phyloP scores from a whole-genome alignment of 768 basidiomycete genomes.

The Rhizopogon vinicolor region DNA sequence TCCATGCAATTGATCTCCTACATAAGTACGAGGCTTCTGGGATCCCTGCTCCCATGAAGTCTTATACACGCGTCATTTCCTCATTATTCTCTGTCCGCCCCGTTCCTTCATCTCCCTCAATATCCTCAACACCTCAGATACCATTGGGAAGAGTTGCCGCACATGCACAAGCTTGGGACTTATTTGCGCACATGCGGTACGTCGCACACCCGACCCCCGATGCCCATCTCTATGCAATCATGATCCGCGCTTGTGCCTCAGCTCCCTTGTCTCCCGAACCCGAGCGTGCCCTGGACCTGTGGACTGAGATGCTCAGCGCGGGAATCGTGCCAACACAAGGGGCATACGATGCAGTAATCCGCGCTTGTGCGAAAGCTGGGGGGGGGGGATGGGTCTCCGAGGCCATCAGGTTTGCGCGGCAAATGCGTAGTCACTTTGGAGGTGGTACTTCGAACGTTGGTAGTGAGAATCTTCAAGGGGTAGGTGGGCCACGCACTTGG shows the following conservation, averaged over 20 bases:
- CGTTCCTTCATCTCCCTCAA: conserved; percentile 14
- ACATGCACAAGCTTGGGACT: conserved; percentile 85
- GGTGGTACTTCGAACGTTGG: conserved; percentile 38
- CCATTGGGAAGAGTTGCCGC: conserved; percentile 37
- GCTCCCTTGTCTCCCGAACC: conserved; percentile 62
- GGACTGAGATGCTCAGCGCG: conserved; percentile 88
- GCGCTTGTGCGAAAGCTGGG: conserved; percentile 71
- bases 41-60: conserved; percentile 61
- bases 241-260: conserved; percentile 83
- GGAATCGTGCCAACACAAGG: conserved; percentile 55
- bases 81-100: conserved; percentile 46
- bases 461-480: conserved; percentile 29
- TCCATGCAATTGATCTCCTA: conserved; percentile 59
- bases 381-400: conserved; percentile 70
- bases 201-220: conserved; percentile 85
- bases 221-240: conserved; percentile 64
- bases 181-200: conserved; percentile 95
- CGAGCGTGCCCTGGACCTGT: conserved; percentile 89
- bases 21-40: conserved; percentile 67
- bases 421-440: conserved; percentile 81
- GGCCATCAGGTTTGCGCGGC: conserved; percentile 75
- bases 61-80: conserved; percentile 69
- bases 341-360: conserved; percentile 80
- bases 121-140: background rate
- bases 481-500: conserved; percentile 58